Percentiles rank a stretch among this genome's conserved stretches.
phyloP scores from a whole-genome alignment of 2,329 filamentous ascomycete genomes.

The Fusarium sp. region DNA sequence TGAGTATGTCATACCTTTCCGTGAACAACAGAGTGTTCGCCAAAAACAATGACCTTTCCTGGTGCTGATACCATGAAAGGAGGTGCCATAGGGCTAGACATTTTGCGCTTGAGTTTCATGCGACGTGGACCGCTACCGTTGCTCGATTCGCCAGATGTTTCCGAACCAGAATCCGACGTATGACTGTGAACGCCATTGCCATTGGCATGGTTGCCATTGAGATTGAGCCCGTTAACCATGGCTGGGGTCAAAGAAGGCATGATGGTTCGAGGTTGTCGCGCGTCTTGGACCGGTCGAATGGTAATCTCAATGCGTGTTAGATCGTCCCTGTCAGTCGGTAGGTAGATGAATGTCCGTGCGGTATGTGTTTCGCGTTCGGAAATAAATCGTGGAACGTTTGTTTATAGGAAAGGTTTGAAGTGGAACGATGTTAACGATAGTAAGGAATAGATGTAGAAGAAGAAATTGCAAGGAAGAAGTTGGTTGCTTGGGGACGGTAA shows the following conservation, averaged over 20 bases:
- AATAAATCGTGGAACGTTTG: not conserved
- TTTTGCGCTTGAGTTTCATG: slow-evolving; percentile 63
- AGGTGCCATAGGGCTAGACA: slow-evolving; percentile 78
- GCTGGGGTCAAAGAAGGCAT: slow-evolving; percentile 40
- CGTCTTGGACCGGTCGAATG: slow-evolving; percentile 28
- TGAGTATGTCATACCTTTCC: slow-evolving; percentile 74
- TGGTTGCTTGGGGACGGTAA: slow-evolving; percentile 31
- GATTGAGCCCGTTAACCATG: slow-evolving; percentile 44
- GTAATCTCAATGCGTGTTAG: slow-evolving; percentile 18
- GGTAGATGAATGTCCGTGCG: slow-evolving; percentile 20
- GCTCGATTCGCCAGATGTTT: slow-evolving; percentile 45
- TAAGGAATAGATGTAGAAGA: not conserved
- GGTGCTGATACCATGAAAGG: slow-evolving; percentile 98
- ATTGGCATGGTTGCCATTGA: slow-evolving; percentile 37
- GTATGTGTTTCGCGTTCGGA: slow-evolving; percentile 1
- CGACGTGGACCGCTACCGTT: slow-evolving; percentile 53
- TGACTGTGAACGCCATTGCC: slow-evolving; percentile 24
- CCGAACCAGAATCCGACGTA: slow-evolving; percentile 43
- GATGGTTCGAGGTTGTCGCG: slow-evolving; percentile 20
- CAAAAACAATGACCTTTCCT: slow-evolving; percentile 98
- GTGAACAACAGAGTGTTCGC: slow-evolving; percentile 97
- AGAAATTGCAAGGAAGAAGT: slow-evolving; percentile 16
- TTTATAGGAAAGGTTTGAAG: not conserved
- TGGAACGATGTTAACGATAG: slow-evolving; percentile 10
- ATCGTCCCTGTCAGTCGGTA: slow-evolving; percentile 9